Evolutionary conservation across 169 alveolate genomes (phyloP).

Genomic region (Sarcocystis neurona): DNA sequence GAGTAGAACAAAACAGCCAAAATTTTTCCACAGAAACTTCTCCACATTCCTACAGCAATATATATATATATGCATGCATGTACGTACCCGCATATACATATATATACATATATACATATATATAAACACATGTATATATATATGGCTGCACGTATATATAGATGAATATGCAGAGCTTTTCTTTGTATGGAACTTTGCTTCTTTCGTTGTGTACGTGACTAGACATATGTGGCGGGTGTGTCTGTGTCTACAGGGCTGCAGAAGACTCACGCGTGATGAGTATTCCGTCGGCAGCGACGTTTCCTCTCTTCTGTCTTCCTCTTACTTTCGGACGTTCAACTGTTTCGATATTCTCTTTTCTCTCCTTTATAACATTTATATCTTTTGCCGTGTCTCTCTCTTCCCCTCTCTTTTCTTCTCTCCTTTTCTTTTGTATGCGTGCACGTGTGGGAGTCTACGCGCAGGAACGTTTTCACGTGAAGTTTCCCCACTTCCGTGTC

Average conservation of each 20-base stretch:
- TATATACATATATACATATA: not conserved
- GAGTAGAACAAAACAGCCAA: too few relatives aligned
- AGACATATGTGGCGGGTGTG: not conserved
- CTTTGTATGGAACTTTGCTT: not conserved
- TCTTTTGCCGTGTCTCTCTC: not conserved
- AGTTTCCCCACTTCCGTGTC: too few relatives aligned
- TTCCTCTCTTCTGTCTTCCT: not conserved
- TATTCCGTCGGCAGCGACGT: not conserved
- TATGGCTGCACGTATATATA: not conserved
- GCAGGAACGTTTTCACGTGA: too few relatives aligned
- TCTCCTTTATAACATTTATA: not conserved
- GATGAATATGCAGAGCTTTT: not conserved
- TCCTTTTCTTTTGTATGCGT: not conserved
- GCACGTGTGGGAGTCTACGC: not conserved
- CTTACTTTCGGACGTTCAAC: not conserved
- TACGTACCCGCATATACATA: too few relatives aligned
- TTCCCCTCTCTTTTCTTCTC: not conserved
- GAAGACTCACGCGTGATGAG: not conserved
- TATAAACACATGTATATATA: too few relatives aligned
- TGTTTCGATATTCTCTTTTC: not conserved
- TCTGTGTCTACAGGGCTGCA: not conserved
- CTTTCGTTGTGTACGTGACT: not conserved
- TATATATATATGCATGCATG: too few relatives aligned
- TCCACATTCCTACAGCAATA: too few relatives aligned
- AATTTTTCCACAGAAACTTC: too few relatives aligned